Conservation (phyloP, 495 filamentous ascomycete species). For the Xanthoparmelia taractica region DNA sequence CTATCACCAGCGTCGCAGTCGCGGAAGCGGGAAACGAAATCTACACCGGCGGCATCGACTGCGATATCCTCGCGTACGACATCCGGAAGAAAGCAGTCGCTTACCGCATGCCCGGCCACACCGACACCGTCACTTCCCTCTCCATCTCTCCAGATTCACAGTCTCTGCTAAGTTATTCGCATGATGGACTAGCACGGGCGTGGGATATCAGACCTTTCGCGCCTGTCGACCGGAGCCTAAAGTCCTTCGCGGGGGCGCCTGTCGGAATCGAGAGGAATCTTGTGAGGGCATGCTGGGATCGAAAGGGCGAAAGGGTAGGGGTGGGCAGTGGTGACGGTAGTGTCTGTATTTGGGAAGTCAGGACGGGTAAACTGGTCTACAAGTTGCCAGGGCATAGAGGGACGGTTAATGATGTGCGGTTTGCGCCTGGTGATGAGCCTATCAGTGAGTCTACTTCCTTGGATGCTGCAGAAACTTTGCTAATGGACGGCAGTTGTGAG, state of each 20-base stretch:
- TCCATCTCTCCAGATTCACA: constrained; percentile 87
- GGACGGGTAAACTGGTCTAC: constrained; percentile 78
- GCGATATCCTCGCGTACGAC: constrained; percentile 97
- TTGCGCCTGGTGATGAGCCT: constrained; percentile 74
- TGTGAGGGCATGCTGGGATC: constrained; percentile 83
- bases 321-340: constrained; percentile 86
- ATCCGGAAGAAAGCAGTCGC: constrained; percentile 79
- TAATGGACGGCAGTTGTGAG: constrained; percentile 62
- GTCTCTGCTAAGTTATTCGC: constrained; percentile 80
- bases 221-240: constrained; percentile 71
- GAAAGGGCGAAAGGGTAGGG: constrained; percentile 75
- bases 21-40: constrained; percentile 93
- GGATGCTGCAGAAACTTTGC: constrained; percentile 2
- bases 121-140: constrained; percentile 85
- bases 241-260: constrained; percentile 81
- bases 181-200: constrained; percentile 86
- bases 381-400: constrained; percentile 95
- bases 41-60: constrained; percentile 91
- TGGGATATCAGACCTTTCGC: constrained; percentile 98
- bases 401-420: constrained; percentile 88
- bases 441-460: constrained; percentile 60
- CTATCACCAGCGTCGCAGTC: constrained; percentile 82
- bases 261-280: constrained; percentile 87
- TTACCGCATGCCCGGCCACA: constrained; percentile 83
- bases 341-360: constrained; percentile 81